These are phyloP conservation scores for Cucurbita moschata DNA, from an alignment of 306 rosid genomes.

Conservation along the genomic window DNA sequence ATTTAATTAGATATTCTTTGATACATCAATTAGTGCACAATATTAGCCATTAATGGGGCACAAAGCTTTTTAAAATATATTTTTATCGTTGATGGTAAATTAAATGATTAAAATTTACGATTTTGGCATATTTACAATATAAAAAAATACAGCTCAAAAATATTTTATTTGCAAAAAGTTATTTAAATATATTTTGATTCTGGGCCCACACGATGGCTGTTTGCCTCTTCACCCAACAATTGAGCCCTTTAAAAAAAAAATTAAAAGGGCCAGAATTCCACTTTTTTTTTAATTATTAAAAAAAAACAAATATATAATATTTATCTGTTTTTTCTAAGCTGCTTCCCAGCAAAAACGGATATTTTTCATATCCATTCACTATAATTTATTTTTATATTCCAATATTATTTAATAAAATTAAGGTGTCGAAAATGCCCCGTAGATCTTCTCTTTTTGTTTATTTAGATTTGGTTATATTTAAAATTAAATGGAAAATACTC, in stretches of 20 bases:
- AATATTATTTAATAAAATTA: neutral
- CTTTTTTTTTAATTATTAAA: too few relatives aligned
- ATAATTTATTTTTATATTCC: neutral
- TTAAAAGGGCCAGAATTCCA: neutral
- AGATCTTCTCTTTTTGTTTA: neutral
- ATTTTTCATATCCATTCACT: neutral
- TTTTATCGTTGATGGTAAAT: neutral
- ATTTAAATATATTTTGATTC: neutral
- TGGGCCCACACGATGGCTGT: neutral
- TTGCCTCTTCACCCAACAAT: neutral
- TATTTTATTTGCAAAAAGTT: neutral
- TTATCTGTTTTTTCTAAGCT: neutral
- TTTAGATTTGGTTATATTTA: neutral
- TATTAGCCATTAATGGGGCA: neutral
- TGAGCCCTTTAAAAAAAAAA: neutral
- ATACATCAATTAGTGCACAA: neutral
- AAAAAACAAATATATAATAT: neutral
- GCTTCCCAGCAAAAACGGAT: neutral
- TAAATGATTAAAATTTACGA: neutral
- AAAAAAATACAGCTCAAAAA: neutral
- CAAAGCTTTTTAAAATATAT: neutral
- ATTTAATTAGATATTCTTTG: constrained; percentile 3
- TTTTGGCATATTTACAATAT: neutral
- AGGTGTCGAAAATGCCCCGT: neutral
- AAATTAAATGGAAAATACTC: neutral